Evolutionary conservation across 371 early-diverging fungal genomes (phyloP), one percentile per base, ranked within the genome.

Genomic region (Mycotypha africana): DNA sequence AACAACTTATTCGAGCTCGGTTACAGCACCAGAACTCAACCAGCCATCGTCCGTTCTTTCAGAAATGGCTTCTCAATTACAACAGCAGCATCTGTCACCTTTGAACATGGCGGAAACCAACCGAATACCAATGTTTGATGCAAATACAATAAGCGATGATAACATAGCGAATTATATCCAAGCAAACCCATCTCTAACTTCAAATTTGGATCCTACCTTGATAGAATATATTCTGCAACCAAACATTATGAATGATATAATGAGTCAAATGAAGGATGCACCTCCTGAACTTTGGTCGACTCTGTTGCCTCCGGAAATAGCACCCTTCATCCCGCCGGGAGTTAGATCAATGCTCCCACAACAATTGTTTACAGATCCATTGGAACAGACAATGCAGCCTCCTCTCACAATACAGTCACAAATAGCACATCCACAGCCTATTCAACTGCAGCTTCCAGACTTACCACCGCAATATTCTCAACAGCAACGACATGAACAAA

Each of bases 191-290:
- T 21, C 6, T 8, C 6, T 7, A 10, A 20, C 7, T 38, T 23
- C 42, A 7, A 2, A 39, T 32, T 32, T 54, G 28, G 49, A 54
- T 14, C 56, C 56, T 7, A 21, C 22, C 1, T 34, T 46, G 17
- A 51, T 51, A 36, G 42, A 51, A 14, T 51, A 38, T 26, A 12
- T 56, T 4, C 10, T 46, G 25, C 56, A 56, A 15, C 56, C 51
- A 11, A 42, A 51, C 17, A 33, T 30, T 16, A 31, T 57, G 2
- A 42, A 25, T 5, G 52, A 51, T 7, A 38, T 57, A 3, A 40
- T 47, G 23, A 24, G 23, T 20, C 38, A 42, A n/a, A 45, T 51
- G 33, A 51, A 51, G 23, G 56, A 56, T 40, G 43, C 46, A 16
- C 56, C 56, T 8, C 42, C 51, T 14, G 47, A 50, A 19, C 12